Percentiles rank a stretch among this genome's conserved stretches.
These are phyloP conservation scores for Mortierella polycephala DNA, from an alignment of 371 early-diverging fungal genomes.

Conservation along the genomic window DNA sequence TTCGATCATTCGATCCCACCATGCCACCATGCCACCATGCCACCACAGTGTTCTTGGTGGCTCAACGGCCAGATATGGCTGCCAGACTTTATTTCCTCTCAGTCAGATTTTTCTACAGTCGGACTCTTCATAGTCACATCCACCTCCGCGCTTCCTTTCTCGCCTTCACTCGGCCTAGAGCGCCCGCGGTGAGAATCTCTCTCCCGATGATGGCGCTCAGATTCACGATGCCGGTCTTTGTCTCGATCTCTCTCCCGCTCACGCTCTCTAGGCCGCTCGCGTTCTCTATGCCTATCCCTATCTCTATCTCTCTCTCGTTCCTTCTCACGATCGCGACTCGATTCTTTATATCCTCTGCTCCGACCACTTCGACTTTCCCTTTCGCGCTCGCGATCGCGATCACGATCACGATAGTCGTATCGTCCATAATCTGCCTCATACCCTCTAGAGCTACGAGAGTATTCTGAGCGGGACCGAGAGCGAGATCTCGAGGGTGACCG, in stretches of 20 bases:
- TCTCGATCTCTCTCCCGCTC: slow-evolving; percentile 6
- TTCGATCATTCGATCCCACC: too few species aligned
- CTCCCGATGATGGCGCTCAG: slow-evolving; percentile 55
- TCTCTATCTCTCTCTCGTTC: slow-evolving; percentile 11
- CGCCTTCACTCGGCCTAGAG: slow-evolving; percentile 20
- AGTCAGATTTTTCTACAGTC: background rate
- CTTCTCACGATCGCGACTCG: slow-evolving; percentile 31
- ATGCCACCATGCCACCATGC: too few species aligned
- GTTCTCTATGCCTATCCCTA: slow-evolving; percentile 15
- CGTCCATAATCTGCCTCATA: slow-evolving; percentile 34
- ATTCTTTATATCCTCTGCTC: slow-evolving; percentile 22
- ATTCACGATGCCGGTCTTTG: slow-evolving; percentile 31
- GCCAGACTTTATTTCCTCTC: background rate
- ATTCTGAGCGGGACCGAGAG: slow-evolving; percentile 39
- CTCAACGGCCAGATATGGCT: too few species aligned
- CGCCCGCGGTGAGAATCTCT: slow-evolving; percentile 29
- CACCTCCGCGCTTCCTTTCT: slow-evolving; percentile 28
- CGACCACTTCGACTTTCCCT: slow-evolving; percentile 26
- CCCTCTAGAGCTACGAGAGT: slow-evolving; percentile 31
- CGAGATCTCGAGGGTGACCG: slow-evolving; percentile 17
- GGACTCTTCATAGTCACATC: slow-evolving; percentile 51
- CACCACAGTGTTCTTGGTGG: too few species aligned
- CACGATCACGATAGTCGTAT: slow-evolving; percentile 16
- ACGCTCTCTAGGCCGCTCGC: slow-evolving; percentile 14
- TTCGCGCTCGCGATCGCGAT: slow-evolving; percentile 7